Conservation (phyloP, 495 filamentous ascomycete species). For the Aspergillus bertholletiae region DNA sequence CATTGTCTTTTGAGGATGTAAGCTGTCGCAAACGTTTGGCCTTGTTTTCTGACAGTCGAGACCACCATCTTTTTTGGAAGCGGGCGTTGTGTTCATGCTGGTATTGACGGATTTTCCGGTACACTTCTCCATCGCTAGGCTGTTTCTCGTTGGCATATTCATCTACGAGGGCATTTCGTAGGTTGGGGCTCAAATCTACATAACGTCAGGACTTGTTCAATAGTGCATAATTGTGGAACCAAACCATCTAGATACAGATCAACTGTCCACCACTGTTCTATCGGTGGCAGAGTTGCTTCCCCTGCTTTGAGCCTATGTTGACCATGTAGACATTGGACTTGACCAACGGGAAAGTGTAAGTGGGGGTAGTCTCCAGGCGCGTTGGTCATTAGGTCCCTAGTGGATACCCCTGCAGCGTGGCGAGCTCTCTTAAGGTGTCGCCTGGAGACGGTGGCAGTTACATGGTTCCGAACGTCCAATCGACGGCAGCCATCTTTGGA, state of each 20-base stretch:
- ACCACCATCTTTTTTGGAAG: constrained; percentile 23
- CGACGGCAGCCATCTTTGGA: constrained; percentile 16
- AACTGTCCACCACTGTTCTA: constrained; percentile 33
- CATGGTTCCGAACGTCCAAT: constrained; percentile 18
- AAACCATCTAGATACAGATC: constrained; percentile 34
- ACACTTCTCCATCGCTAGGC: constrained; percentile 33
- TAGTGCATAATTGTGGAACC: background rate
- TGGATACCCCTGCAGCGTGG: constrained; percentile 1
- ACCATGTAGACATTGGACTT: constrained; percentile 30
- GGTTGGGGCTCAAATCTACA: constrained; percentile 19
- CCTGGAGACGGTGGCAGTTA: constrained; percentile 20
- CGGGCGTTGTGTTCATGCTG: constrained; percentile 19
- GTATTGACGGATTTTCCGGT: constrained; percentile 35
- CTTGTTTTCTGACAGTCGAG: constrained; percentile 19
- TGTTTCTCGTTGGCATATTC: constrained; percentile 32
- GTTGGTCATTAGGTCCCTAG: constrained; percentile 6
- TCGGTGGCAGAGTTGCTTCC: constrained; percentile 15
- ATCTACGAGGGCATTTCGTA: constrained; percentile 19
- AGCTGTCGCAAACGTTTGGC: constrained; percentile 15
- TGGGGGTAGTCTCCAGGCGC: constrained; percentile 3
- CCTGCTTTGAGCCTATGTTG: constrained; percentile 30
- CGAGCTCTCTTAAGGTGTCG: constrained; percentile 13
- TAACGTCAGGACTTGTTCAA: background rate
- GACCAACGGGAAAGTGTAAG: constrained; percentile 5
- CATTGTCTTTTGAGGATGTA: constrained; percentile 2